Conservation (phyloP, 345 rosid genomes). For the Pistacia vera region DNA sequence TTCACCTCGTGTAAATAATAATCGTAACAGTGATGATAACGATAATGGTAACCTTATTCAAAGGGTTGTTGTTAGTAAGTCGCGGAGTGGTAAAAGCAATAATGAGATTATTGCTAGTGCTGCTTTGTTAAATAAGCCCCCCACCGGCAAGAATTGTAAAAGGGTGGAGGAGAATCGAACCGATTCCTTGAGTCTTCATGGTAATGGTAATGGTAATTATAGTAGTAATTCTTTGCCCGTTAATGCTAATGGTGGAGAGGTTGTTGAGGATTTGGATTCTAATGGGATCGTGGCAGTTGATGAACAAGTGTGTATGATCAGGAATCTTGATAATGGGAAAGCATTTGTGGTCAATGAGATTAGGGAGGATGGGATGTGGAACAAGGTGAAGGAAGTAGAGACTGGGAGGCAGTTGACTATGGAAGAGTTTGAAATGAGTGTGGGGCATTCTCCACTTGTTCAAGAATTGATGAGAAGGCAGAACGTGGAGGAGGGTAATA, state of each 20-base stretch:
- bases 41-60: constrained; percentile 17
- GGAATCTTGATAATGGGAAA: constrained; percentile 87
- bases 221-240: constrained; percentile 28
- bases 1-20: constrained; percentile 38
- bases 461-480: constrained; percentile 97
- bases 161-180: constrained; percentile 31
- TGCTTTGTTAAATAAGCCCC: constrained; percentile 37
- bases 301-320: constrained; percentile 63
- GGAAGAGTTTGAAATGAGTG: constrained; percentile 89
- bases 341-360: constrained; percentile 88
- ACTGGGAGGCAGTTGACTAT: constrained; percentile 88
- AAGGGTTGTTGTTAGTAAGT: constrained; percentile 20
- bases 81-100: constrained; percentile 26
- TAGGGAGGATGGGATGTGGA: constrained; percentile 77
- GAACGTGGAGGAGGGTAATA: constrained; percentile 70
- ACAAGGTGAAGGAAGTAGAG: constrained; percentile 84
- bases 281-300: constrained; percentile 25
- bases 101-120: constrained; percentile 25
- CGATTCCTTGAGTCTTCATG: constrained; percentile 25
- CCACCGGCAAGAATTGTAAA: constrained; percentile 29
- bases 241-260: constrained; percentile 25
- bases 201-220: constrained; percentile 36
- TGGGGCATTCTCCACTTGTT: constrained; percentile 94
- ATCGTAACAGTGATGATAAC: constrained; percentile 23
- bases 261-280: constrained; percentile 34